Percentiles rank a stretch among this genome's conserved stretches.
These are phyloP conservation scores for Pseudoscleropodium purum DNA, from an alignment of 225 moss, liverwort and hornwort genomes.

Conservation along the genomic window DNA sequence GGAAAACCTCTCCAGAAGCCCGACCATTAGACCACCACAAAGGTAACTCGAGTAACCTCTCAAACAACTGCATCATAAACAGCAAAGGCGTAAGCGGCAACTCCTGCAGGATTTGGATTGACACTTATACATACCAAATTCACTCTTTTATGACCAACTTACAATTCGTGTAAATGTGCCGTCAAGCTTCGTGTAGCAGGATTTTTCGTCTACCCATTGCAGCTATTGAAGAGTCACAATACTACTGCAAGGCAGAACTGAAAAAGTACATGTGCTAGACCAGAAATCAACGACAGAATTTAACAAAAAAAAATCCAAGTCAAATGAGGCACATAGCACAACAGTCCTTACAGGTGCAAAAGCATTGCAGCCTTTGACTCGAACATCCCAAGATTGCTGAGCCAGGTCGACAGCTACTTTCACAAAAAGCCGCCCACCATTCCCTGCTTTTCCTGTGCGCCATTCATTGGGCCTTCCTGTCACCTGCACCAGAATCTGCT, in stretches of 20 bases:
- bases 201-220: neutral
- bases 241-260: neutral
- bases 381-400: constrained; percentile 91
- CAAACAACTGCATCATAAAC: constrained; percentile 68
- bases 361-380: constrained; percentile 66
- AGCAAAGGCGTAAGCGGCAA: constrained; percentile 4
- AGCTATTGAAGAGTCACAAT: neutral
- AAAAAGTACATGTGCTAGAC: neutral
- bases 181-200: neutral
- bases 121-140: neutral
- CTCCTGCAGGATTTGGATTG: constrained; percentile 6
- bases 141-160: neutral
- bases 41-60: constrained; percentile 89
- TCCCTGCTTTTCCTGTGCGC: constrained; percentile 51
- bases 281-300: neutral
- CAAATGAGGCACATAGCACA: neutral
- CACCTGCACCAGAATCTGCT: constrained; percentile 83
- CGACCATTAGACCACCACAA: constrained; percentile 89
- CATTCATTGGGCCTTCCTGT: constrained; percentile 79
- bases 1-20: constrained; percentile 86
- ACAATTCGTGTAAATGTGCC: neutral
- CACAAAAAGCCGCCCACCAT: constrained; percentile 84
- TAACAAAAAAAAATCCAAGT: neutral
- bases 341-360: constrained; percentile 66
- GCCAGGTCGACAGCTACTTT: constrained; percentile 85